These are phyloP conservation scores for Ustilago crameri DNA, from an alignment of 1,284 basidiomycete genomes.

Conservation along the genomic window DNA sequence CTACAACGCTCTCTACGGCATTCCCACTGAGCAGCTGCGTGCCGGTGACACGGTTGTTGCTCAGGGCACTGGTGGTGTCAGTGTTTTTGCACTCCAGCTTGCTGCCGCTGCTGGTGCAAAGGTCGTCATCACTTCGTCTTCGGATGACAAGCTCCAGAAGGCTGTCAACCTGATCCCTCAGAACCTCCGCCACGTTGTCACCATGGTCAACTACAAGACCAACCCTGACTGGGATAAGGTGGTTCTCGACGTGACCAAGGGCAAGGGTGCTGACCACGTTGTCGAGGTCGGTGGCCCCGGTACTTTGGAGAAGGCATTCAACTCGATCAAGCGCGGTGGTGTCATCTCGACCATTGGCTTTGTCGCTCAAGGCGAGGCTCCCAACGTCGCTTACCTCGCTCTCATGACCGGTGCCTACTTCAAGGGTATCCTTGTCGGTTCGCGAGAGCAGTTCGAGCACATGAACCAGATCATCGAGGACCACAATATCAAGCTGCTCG, in stretches of 20 bases:
- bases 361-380: conserved; percentile 65
- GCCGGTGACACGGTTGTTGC: conserved; percentile 72
- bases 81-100: conserved; percentile 73
- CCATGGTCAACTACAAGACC: conserved; percentile 72
- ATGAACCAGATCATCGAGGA: conserved; percentile 71
- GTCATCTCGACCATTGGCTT: conserved; percentile 73
- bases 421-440: conserved; percentile 69
- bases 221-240: conserved; percentile 74
- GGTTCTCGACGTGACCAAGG: conserved; percentile 72
- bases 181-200: conserved; percentile 46
- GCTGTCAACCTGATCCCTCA: conserved; percentile 58
- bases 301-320: conserved; percentile 72
- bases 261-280: conserved; percentile 73
- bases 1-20: conserved; percentile 72
- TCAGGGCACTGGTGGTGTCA: conserved; percentile 75
- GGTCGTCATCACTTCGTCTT: conserved; percentile 75
- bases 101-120: conserved; percentile 74
- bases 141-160: conserved; percentile 72
- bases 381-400: conserved; percentile 32
- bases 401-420: conserved; percentile 41
- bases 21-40: conserved; percentile 70
- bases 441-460: conserved; percentile 70
- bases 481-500: conserved; percentile 70
- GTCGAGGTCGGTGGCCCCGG: conserved; percentile 74
- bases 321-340: conserved; percentile 71